Percentiles rank a stretch among this genome's conserved stretches.
Conservation (phyloP, 2,329 filamentous ascomycete species). For the Daldinia sp. region DNA sequence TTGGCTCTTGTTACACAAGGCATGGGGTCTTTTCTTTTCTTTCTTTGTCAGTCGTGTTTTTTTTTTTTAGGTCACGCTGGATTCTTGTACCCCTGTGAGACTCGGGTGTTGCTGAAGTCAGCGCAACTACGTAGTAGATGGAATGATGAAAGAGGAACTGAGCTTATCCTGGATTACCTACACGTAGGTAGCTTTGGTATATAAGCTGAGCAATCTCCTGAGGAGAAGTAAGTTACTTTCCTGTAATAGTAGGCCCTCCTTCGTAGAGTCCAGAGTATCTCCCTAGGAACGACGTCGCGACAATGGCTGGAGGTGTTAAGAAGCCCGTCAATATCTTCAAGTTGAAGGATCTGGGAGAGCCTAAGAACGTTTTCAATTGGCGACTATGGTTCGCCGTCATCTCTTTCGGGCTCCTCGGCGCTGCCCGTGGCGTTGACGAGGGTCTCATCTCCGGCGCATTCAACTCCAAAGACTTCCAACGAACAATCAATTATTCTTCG, state of each 20-base stretch:
- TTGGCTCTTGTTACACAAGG: constrained; percentile 1
- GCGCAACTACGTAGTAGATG: background rate
- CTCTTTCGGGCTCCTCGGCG: constrained; percentile 80
- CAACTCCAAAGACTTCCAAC: constrained; percentile 73
- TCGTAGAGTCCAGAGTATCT: background rate
- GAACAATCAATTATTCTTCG: constrained; percentile 67
- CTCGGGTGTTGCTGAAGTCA: background rate
- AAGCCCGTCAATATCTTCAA: constrained; percentile 69
- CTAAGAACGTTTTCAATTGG: constrained; percentile 80
- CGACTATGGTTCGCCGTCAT: constrained; percentile 81
- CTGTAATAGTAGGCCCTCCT: background rate
- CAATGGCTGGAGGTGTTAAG: constrained; percentile 51
- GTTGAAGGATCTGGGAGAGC: constrained; percentile 72
- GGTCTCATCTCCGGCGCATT: constrained; percentile 81
- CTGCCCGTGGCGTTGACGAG: constrained; percentile 83
- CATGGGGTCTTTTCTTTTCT: background rate
- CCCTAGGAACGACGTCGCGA: background rate
- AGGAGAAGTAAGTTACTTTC: background rate
- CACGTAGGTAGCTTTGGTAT: background rate
- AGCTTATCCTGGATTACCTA: constrained; percentile 1
- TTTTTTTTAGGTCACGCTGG: constrained; percentile 25
- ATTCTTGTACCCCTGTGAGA: background rate
- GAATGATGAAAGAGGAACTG: background rate
- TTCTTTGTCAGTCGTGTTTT: constrained; percentile 4
- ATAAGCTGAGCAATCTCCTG: background rate